Evolutionary conservation across 2,329 filamentous ascomycete species (phyloP), one percentile per base, ranked within the genome.

Genomic region (Xylariomycetidae sp.): DNA sequence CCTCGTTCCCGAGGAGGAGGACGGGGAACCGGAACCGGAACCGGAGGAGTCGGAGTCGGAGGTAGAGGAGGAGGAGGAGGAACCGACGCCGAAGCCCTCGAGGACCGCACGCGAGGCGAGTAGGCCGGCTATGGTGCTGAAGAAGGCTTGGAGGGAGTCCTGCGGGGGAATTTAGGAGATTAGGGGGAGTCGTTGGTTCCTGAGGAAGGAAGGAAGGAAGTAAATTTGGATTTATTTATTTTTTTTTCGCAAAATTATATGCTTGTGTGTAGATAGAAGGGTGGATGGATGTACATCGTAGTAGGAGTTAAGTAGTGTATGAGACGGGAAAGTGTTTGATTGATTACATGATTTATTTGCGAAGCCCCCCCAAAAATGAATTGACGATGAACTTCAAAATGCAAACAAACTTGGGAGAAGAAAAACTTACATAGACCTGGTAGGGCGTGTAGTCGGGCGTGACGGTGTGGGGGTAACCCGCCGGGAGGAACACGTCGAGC

Each of bases 401-500:
- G n/a, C n/a, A n/a, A n/a, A n/a, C n/a, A n/a, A n/a, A n/a, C n/a
- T 10, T 15, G 10, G 22, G 12, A 5, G 8, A 16, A 16, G 16
- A 18, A 10, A 36, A 17, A 47, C 54, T 33, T 42, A 57, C 55
- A 51, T 67, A 80, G 29, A 68, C 69, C 49, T 72, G 81, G 57
- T 76, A 94, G 64, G 82, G 71, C 4, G 88, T 67, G 59, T 96
- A 96, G 59, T 96, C 88, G 11, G 77, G 67, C 2, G 84, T 90
- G 18, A 96, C 89, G 30, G 82, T 92, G 46, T 88, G 77, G 1
- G 88, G 89, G 58, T 83, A 96, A n/a, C 88, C 88, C 2, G 85
- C 80, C 1, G 89, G 89, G 1, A 95, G 70, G 54, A 95, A 94
- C 17, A 89, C 75, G 46, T 87, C 80, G 26, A 88, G 54, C 7